Evolutionary conservation across 495 filamentous ascomycete genomes (phyloP), one percentile per base, ranked within the genome.

Genomic region (Aspergillus sclerotioniger): DNA sequence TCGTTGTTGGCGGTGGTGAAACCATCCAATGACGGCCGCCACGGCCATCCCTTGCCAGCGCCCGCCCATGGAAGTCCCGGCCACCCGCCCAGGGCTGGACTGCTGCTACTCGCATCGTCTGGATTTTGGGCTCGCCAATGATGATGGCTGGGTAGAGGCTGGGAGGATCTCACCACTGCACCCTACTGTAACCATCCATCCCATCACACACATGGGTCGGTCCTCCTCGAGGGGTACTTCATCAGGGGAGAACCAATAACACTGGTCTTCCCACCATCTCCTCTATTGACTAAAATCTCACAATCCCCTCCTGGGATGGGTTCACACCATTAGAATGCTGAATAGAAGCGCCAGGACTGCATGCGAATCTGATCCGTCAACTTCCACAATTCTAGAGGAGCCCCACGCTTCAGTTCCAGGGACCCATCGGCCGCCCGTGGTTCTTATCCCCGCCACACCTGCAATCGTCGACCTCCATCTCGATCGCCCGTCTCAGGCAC

Each of bases 321-420:
- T 25, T 25, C 5, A 5, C 25, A 25, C 25, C 25, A 25, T 25
- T 25, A 25, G 25, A 25, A 25, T 2, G 25, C 25, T 25, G 2
- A 25, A 25, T 25, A 5, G 25, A 25, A 25, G 25, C 25, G 25
- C 25, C 25, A 25, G 25, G 25, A 25, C 25, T 41, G 37, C n/a
- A 41, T 56, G 4, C 12, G 31, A 44, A 47, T 53, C 39, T 58
- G 56, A 58, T 58, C 20, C 29, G 47, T 58, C 56, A 35, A 43
- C 41, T 58, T 29, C 41, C 50, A 45, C 47, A 28, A 29, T 59
- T 50, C 8, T 41, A 53, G 29, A 41, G 16, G 21, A 3, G 49
- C 56, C 56, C 49, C 56, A 59, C 56, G 19, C 12, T 41, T 2
- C 37, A 41, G 16, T 21, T 12, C 46, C 21, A 20, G 41, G 47